These are phyloP conservation scores for Porphyrellus cyaneotinctus DNA, from an alignment of 768 basidiomycete genomes.

Conservation along the genomic window DNA sequence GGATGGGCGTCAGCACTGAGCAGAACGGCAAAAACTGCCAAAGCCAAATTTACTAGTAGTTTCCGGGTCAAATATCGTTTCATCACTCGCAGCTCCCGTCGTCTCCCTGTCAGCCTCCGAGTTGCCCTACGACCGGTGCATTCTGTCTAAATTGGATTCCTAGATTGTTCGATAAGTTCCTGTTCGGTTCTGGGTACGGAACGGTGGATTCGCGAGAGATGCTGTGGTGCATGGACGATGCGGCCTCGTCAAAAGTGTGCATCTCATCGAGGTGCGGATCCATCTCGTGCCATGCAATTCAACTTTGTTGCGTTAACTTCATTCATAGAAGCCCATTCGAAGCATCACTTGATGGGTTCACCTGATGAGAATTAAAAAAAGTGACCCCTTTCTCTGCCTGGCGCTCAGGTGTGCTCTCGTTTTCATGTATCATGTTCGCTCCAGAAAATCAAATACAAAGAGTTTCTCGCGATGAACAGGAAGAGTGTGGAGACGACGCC, in stretches of 20 bases:
- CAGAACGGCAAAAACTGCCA: too few species aligned
- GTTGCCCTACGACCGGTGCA: not conserved
- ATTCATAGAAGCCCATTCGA: not conserved
- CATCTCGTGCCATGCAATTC: not conserved
- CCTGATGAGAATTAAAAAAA: not conserved
- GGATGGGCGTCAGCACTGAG: too few species aligned
- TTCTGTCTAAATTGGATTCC: not conserved
- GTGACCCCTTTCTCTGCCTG: not conserved
- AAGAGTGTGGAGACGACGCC: not conserved
- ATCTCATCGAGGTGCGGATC: not conserved
- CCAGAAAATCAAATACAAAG: constrained; percentile 21
- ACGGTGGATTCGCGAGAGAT: not conserved
- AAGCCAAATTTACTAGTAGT: too few species aligned
- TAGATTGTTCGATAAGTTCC: not conserved
- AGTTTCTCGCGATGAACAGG: constrained; percentile 12
- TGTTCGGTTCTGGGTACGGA: not conserved
- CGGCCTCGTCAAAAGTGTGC: not conserved
- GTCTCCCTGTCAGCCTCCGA: too few species aligned
- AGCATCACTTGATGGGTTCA: not conserved
- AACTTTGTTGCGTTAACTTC: constrained; percentile 11
- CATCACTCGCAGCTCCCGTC: too few species aligned
- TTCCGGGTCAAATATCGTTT: too few species aligned
- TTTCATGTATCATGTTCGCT: not conserved
- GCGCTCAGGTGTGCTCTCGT: not conserved
- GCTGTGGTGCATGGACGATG: too few species aligned